A percentile compares a stretch with the other conserved stretches of the same genome.
Evolutionary conservation across 2,329 filamentous ascomycete species (phyloP).

Genomic region (Arthrobotrys sphaeroides): DNA sequence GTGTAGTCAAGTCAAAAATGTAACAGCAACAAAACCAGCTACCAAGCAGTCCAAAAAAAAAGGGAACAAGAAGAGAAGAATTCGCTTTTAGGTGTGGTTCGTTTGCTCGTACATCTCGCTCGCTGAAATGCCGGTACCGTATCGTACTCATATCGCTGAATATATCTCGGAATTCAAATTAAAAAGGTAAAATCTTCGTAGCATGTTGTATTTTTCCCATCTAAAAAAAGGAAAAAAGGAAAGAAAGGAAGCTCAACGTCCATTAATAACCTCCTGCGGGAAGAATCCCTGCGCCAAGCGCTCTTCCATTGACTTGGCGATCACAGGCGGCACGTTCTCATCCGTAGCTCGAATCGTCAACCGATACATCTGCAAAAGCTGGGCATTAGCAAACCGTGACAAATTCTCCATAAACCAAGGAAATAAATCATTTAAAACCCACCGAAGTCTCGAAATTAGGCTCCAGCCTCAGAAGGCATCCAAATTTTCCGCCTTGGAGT

Average conservation of each 20-base stretch:
- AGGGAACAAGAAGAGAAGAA: background rate
- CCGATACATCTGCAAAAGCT: constrained; percentile 86
- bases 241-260: constrained; percentile 11
- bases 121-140: constrained; percentile 27
- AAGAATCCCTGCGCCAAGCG: constrained; percentile 70
- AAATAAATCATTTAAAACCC: constrained; percentile 61
- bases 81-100: constrained; percentile 16
- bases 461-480: constrained; percentile 90
- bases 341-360: constrained; percentile 94
- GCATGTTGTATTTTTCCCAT: too few species aligned
- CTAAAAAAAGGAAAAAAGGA: background rate
- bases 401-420: background rate
- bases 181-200: background rate
- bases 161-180: too few species aligned
- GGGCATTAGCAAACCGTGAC: constrained; percentile 37
- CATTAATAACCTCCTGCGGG: constrained; percentile 55
- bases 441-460: constrained; percentile 93
- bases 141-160: constrained; percentile 16
- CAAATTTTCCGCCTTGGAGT: constrained; percentile 85
- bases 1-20: background rate
- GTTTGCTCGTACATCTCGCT: constrained; percentile 22
- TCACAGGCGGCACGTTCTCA: constrained; percentile 80
- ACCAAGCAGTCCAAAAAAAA: background rate
- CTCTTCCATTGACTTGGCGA: constrained; percentile 89
- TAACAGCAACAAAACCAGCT: background rate